These are phyloP conservation scores for Blepharisma stoltei DNA, from an alignment of 73 alveolate genomes.

Conservation along the genomic window DNA sequence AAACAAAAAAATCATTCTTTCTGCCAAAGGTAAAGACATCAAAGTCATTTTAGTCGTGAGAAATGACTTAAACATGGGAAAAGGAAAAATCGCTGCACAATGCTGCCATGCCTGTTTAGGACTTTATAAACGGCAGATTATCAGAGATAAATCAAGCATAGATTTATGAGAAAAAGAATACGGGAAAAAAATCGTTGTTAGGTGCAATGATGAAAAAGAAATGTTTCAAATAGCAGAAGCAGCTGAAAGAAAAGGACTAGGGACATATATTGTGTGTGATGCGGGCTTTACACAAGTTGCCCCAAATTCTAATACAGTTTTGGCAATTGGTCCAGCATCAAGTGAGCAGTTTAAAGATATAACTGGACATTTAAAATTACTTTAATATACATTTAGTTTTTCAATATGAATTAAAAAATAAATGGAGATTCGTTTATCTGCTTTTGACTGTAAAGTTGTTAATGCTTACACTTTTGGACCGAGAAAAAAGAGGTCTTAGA, in stretches of 20 bases:
- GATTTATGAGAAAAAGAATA: conserved; percentile 75
- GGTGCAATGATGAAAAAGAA: conserved; percentile 70
- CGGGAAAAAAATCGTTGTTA: conserved; percentile 79
- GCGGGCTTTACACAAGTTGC: conserved; percentile 96
- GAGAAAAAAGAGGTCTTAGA: no score
- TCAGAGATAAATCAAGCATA: conserved; percentile 37
- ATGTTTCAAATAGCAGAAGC: conserved; percentile 55
- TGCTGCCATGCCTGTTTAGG: conserved; percentile 95
- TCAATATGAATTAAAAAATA: no score
- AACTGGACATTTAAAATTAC: conserved; percentile 61
- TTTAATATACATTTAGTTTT: neutral
- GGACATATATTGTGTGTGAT: conserved; percentile 83
- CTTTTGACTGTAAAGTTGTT: no score
- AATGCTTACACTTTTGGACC: no score
- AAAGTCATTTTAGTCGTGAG: conserved; percentile 95
- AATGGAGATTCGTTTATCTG: no score
- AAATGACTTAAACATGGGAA: conserved; percentile 95
- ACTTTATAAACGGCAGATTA: conserved; percentile 35
- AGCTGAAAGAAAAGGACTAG: conserved; percentile 67
- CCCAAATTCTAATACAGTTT: conserved; percentile 89
- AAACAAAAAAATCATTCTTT: neutral
- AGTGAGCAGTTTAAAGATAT: conserved; percentile 61
- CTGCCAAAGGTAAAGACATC: conserved; percentile 44
- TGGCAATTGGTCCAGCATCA: conserved; percentile 96
- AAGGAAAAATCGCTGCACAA: conserved; percentile 98